These are phyloP conservation scores for Kwoniella heveanensis DNA, from an alignment of 768 basidiomycete genomes.

Conservation along the genomic window DNA sequence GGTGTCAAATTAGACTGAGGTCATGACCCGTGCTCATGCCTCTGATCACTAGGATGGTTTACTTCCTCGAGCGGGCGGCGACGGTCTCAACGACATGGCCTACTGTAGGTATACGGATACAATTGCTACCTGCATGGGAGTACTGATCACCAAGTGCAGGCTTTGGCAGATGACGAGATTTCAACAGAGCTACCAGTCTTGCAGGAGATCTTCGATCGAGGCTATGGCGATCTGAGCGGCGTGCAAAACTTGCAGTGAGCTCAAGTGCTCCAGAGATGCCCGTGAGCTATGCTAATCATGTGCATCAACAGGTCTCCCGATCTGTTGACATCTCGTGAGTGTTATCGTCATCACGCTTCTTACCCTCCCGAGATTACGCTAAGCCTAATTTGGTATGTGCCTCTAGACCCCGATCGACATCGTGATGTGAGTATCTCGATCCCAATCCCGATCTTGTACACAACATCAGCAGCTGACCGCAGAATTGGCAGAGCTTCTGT, in stretches of 20 bases:
- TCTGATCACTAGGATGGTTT: conserved; percentile 30
- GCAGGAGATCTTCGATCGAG: conserved; percentile 34
- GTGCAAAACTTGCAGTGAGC: conserved; percentile 39
- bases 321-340: conserved; percentile 21
- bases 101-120: conserved; percentile 9
- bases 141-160: conserved; percentile 11
- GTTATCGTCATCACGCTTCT: too few relatives aligned
- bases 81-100: conserved; percentile 33
- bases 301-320: conserved; percentile 18
- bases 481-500: conserved; percentile 15
- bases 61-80: conserved; percentile 27
- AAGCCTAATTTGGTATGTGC: neutral
- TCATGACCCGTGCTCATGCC: neutral
- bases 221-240: conserved; percentile 29
- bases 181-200: conserved; percentile 43
- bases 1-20: neutral
- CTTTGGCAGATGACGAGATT: conserved; percentile 41
- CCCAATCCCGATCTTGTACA: too few relatives aligned
- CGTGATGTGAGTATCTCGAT: conserved; percentile 30
- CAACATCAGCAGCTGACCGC: neutral
- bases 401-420: conserved; percentile 32
- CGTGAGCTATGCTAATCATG: neutral
- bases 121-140: neutral
- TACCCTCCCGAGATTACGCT: neutral
- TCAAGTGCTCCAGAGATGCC: neutral